Percentiles rank a stretch among this genome's conserved stretches.
Evolutionary conservation across 345 rosid genomes (phyloP).

Genomic region (Luvunga scandens): DNA sequence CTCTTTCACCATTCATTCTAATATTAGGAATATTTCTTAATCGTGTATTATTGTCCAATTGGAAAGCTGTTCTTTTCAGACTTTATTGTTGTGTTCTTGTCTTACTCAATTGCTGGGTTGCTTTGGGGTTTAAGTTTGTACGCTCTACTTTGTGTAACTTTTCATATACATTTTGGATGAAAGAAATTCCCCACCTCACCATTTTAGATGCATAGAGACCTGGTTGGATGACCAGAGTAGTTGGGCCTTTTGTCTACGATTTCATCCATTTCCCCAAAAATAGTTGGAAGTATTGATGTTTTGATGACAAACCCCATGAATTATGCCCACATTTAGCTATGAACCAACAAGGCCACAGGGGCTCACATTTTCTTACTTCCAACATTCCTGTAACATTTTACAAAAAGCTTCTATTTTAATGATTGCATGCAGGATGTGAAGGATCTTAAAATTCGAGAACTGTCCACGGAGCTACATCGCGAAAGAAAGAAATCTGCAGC

Average conservation of each 20-base stretch:
- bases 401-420: not conserved
- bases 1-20: not conserved
- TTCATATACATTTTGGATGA: not conserved
- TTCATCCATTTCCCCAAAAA: not conserved
- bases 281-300: not conserved
- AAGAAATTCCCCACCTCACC: not conserved
- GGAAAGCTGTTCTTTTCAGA: not conserved
- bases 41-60: not conserved
- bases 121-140: not conserved
- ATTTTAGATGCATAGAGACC: not conserved
- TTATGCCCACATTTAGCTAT: not conserved
- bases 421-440: constrained; percentile 30
- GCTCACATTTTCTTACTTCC: not conserved
- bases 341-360: not conserved
- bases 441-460: constrained; percentile 36
- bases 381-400: not conserved
- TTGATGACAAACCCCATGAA: not conserved
- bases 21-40: not conserved
- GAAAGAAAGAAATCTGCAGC: constrained; percentile 44
- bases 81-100: not conserved
- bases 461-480: constrained; percentile 36
- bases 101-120: not conserved
- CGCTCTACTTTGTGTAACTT: not conserved
- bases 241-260: not conserved
- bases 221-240: not conserved